Percentiles rank a stretch among this genome's conserved stretches.
Evolutionary conservation across 2,329 filamentous ascomycete species (phyloP).

Genomic region (Penicillium sp.): DNA sequence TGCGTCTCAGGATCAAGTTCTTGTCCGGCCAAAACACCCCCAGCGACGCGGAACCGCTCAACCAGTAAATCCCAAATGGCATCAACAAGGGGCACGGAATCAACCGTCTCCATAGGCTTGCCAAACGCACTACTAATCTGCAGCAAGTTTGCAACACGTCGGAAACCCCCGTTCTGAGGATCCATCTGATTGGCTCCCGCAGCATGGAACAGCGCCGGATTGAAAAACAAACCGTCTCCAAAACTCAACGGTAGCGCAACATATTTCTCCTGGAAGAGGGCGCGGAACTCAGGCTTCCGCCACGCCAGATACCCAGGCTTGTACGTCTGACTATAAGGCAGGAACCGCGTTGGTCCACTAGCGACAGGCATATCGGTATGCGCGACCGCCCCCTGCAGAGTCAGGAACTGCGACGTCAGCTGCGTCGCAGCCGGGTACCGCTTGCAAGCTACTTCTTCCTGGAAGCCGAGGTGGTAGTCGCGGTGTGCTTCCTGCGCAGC

Average conservation of each 20-base stretch:
- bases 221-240: constrained; percentile 65
- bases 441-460: constrained; percentile 49
- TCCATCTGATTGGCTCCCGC: constrained; percentile 56
- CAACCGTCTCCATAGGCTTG: constrained; percentile 63
- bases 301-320: constrained; percentile 60
- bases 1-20: constrained; percentile 14
- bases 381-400: constrained; percentile 63
- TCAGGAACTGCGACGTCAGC: constrained; percentile 56
- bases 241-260: constrained; percentile 54
- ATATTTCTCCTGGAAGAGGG: constrained; percentile 55
- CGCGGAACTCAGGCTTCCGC: constrained; percentile 52
- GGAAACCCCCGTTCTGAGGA: constrained; percentile 33
- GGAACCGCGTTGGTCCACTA: constrained; percentile 60
- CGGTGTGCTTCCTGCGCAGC: constrained; percentile 59
- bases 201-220: constrained; percentile 63
- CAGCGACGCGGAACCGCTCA: constrained; percentile 47
- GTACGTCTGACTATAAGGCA: constrained; percentile 62
- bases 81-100: constrained; percentile 53
- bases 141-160: constrained; percentile 61
- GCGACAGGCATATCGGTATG: constrained; percentile 61
- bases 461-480: constrained; percentile 66
- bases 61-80: constrained; percentile 56
- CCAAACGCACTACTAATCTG: constrained; percentile 64
- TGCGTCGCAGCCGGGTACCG: constrained; percentile 56
- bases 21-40: constrained; percentile 18